Percentiles rank a stretch among this genome's conserved stretches.
phyloP scores from a whole-genome alignment of 495 filamentous ascomycete species.

The Talaromyces stipitatus region DNA sequence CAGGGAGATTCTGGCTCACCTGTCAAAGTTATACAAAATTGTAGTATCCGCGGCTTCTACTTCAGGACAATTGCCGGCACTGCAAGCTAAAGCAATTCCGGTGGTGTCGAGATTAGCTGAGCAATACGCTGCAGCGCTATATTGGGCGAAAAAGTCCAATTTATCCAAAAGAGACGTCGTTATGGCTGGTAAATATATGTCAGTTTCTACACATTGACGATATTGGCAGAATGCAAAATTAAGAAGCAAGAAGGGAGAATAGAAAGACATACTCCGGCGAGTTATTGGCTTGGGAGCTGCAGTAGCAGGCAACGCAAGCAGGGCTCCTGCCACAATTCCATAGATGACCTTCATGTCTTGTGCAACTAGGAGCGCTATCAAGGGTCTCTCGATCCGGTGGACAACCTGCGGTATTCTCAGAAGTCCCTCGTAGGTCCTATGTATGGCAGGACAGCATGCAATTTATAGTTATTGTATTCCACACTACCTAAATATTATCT shows the following conservation, averaged over 20 bases:
- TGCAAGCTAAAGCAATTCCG: constrained; percentile 44
- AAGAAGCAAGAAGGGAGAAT: background rate
- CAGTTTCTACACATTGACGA: background rate
- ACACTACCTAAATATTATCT: background rate
- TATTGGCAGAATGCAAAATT: background rate
- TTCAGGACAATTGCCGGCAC: constrained; percentile 43
- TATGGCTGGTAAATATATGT: constrained; percentile 5
- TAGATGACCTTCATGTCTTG: constrained; percentile 1
- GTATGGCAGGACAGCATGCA: background rate
- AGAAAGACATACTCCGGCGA: background rate
- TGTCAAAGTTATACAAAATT: constrained; percentile 46
- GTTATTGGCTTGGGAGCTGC: background rate
- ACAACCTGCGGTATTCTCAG: background rate
- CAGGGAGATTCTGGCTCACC: constrained; percentile 37
- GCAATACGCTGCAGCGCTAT: constrained; percentile 58
- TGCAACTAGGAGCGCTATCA: background rate
- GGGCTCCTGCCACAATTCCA: background rate
- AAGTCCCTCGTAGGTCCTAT: background rate
- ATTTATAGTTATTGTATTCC: background rate
- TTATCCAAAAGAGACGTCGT: constrained; percentile 15
- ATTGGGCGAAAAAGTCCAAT: constrained; percentile 56
- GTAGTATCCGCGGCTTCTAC: constrained; percentile 45
- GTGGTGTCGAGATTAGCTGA: constrained; percentile 35
- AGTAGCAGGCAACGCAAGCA: background rate
- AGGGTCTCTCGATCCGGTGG: background rate